Evolutionary conservation across 768 basidiomycete species (phyloP).

Genomic region (Suillus subalutaceus): DNA sequence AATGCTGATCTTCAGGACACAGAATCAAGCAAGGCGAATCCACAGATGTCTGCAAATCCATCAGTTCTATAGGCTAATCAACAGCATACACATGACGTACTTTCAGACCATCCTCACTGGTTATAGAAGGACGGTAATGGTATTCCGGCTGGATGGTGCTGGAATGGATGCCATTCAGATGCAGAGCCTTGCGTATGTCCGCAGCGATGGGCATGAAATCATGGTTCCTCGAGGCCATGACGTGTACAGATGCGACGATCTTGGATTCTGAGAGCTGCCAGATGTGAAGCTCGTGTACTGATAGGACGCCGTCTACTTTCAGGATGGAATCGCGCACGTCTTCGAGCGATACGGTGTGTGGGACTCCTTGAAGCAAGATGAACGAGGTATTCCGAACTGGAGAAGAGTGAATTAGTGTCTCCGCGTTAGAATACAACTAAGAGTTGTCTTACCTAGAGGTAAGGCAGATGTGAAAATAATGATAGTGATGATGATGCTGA

Average conservation of each 20-base stretch:
- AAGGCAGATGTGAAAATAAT: constrained; percentile 97
- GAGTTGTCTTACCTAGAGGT: constrained; percentile 67
- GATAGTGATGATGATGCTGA: constrained; percentile 90
- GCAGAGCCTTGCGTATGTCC: constrained; percentile 81
- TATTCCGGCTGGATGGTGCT: constrained; percentile 95
- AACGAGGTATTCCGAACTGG: constrained; percentile 88
- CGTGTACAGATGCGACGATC: constrained; percentile 94
- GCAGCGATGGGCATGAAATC: constrained; percentile 93
- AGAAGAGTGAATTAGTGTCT: constrained; percentile 12
- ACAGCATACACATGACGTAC: constrained; percentile 35
- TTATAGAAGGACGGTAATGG: constrained; percentile 36
- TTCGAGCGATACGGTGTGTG: constrained; percentile 84
- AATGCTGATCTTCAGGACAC: constrained; percentile 72
- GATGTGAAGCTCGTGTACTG: constrained; percentile 92
- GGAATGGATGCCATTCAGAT: constrained; percentile 92
- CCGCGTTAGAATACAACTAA: constrained; percentile 8
- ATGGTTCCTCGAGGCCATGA: constrained; percentile 74
- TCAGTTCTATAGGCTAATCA: constrained; percentile 9
- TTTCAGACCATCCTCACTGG: constrained; percentile 49
- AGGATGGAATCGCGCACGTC: constrained; percentile 81
- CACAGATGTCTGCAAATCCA: constrained; percentile 42
- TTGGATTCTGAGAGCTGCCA: constrained; percentile 98
- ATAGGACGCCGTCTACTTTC: constrained; percentile 77
- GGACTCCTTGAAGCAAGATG: constrained; percentile 94
- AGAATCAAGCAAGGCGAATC: constrained; percentile 72